These are phyloP conservation scores for Exophiala viscosa DNA, from an alignment of 2,329 filamentous ascomycete species.

Conservation along the genomic window DNA sequence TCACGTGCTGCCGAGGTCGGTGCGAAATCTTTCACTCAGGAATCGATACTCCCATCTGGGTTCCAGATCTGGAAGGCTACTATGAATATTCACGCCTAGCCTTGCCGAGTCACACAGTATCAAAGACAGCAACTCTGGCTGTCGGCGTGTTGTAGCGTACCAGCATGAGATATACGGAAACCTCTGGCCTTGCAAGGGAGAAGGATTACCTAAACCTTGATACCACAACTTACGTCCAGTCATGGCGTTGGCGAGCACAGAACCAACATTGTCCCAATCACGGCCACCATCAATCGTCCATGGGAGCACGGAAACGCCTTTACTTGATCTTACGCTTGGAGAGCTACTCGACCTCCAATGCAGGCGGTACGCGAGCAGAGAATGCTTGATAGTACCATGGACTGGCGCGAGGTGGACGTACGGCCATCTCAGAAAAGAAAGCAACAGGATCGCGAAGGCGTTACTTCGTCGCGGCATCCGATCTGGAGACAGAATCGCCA, in stretches of 20 bases:
- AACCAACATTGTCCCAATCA: not conserved
- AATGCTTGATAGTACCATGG: slow-evolving; percentile 72
- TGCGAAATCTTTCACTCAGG: not conserved
- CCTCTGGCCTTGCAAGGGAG: not conserved
- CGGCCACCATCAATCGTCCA: slow-evolving; percentile 56
- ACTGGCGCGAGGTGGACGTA: slow-evolving; percentile 72
- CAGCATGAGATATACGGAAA: not conserved
- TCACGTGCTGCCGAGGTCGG: not conserved
- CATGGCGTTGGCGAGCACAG: not conserved
- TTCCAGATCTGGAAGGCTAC: not conserved
- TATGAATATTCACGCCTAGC: not conserved
- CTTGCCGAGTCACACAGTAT: not conserved
- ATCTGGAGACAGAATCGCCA: slow-evolving; percentile 66
- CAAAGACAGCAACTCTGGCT: not conserved
- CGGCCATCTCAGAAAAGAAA: slow-evolving; percentile 60
- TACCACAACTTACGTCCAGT: not conserved
- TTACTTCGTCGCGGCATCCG: slow-evolving; percentile 64
- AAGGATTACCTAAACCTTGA: not conserved
- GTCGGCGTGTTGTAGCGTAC: not conserved
- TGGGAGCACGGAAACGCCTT: slow-evolving; percentile 64
- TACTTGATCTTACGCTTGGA: slow-evolving; percentile 68
- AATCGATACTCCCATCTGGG: not conserved
- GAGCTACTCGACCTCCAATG: slow-evolving; percentile 70
- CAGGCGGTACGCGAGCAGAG: slow-evolving; percentile 59
- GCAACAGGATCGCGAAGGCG: slow-evolving; percentile 60